phyloP scores from a whole-genome alignment of 768 basidiomycete species.

The Mycena filopes region DNA sequence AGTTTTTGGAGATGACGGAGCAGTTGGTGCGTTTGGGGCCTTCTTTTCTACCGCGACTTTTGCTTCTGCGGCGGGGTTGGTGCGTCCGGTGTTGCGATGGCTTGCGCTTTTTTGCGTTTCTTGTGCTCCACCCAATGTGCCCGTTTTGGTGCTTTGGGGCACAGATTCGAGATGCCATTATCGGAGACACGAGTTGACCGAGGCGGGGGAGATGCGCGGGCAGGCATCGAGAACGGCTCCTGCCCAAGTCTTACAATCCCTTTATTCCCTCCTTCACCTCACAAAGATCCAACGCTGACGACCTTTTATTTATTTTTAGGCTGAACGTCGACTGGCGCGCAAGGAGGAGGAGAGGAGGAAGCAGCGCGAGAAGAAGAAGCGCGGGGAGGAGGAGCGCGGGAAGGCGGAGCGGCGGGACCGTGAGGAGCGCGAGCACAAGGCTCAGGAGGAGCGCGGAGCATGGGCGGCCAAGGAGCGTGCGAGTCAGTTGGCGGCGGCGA shows the following conservation, averaged over 20 bases:
- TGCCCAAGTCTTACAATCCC: too few relatives aligned
- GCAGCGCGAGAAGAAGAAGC: constrained; percentile 78
- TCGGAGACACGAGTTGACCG: too few relatives aligned
- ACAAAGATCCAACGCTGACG: too few relatives aligned
- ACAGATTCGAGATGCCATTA: too few relatives aligned
- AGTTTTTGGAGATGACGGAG: constrained; percentile 99
- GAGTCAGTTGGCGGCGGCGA: constrained; percentile 60
- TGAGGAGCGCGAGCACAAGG: constrained; percentile 71
- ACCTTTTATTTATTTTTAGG: constrained; percentile 6
- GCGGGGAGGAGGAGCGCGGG: constrained; percentile 78
- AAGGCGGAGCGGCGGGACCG: constrained; percentile 79
- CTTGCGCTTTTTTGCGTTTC: too few relatives aligned
- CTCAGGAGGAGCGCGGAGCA: constrained; percentile 75
- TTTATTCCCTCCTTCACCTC: too few relatives aligned
- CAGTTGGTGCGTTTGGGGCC: constrained; percentile 87
- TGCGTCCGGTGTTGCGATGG: too few relatives aligned
- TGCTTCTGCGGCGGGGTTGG: too few relatives aligned
- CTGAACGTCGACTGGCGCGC: constrained; percentile 31
- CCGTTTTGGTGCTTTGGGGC: too few relatives aligned
- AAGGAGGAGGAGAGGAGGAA: constrained; percentile 69
- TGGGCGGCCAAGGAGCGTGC: constrained; percentile 73
- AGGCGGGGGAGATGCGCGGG: too few relatives aligned
- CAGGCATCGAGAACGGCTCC: too few relatives aligned
- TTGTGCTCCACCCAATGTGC: too few relatives aligned
- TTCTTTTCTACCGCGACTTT: neutral